phyloP scores from a whole-genome alignment of 1,284 basidiomycete species.

The Mycena sp. region DNA sequence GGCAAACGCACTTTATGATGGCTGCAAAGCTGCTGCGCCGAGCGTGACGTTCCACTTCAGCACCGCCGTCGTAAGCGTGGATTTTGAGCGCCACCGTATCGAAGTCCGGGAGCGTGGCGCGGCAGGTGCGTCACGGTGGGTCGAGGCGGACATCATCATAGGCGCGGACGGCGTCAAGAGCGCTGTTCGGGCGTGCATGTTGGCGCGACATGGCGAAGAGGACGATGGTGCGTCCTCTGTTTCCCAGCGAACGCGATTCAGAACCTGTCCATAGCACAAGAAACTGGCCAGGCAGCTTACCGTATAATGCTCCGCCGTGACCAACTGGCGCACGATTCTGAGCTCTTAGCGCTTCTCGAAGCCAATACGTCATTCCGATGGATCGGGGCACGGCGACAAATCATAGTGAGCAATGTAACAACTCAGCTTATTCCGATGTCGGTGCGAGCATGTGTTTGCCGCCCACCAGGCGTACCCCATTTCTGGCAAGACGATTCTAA shows the following conservation, averaged over 20 bases:
- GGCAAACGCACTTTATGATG: conserved; percentile 36
- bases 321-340: conserved; percentile 28
- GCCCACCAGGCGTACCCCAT: conserved; percentile 33
- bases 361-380: conserved; percentile 29
- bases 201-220: conserved; percentile 21
- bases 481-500: conserved; percentile 32
- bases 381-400: conserved; percentile 33
- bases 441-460: too few species aligned
- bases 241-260: neutral
- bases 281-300: conserved; percentile 35
- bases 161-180: conserved; percentile 66
- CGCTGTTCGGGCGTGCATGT: conserved; percentile 42
- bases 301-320: conserved; percentile 35
- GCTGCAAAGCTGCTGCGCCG: conserved; percentile 45
- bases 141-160: conserved; percentile 57
- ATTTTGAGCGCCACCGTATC: conserved; percentile 24
- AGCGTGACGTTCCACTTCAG: conserved; percentile 48
- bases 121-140: conserved; percentile 45
- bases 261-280: conserved; percentile 24
- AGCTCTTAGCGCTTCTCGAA: conserved; percentile 31
- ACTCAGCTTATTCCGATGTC: too few species aligned
- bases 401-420: conserved; percentile 34
- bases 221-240: neutral
- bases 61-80: conserved; percentile 14
- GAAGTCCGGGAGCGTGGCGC: conserved; percentile 20